These are phyloP conservation scores for Anthoceros angustus DNA, from an alignment of 225 moss, liverwort and hornwort genomes.

Conservation along the genomic window DNA sequence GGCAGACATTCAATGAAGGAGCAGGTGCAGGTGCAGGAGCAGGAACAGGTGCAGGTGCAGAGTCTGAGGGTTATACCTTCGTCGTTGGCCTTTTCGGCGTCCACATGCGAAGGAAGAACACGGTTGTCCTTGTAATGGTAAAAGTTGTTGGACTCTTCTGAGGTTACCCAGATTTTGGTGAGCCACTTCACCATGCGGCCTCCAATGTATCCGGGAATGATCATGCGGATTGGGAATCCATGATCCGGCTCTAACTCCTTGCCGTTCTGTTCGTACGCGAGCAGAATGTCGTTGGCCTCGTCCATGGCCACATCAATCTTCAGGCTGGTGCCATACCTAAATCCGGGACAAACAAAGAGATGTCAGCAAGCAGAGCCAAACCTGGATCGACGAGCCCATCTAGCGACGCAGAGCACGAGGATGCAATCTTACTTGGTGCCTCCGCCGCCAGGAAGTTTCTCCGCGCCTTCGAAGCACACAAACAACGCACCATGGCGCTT, in stretches of 20 bases:
- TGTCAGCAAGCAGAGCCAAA: neutral
- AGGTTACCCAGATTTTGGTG: constrained; percentile 50
- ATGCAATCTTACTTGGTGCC: constrained; percentile 33
- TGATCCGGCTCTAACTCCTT: constrained; percentile 59
- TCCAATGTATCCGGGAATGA: constrained; percentile 81
- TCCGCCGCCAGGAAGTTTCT: constrained; percentile 35
- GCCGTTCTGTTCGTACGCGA: constrained; percentile 79
- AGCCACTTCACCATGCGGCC: constrained; percentile 99
- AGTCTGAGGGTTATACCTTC: constrained; percentile 30
- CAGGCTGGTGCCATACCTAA: constrained; percentile 77
- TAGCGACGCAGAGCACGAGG: neutral
- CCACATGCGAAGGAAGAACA: constrained; percentile 73
- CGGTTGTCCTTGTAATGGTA: constrained; percentile 96
- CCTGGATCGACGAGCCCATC: neutral
- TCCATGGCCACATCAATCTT: constrained; percentile 45
- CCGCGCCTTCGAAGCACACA: constrained; percentile 90
- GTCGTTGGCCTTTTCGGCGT: constrained; percentile 75
- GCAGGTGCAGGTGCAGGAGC: neutral
- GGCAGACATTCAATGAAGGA: neutral
- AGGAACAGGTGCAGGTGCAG: neutral
- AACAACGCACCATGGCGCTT: constrained; percentile 47
- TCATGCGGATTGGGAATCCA: constrained; percentile 64
- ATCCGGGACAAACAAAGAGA: constrained; percentile 25
- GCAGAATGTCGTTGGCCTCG: constrained; percentile 40
- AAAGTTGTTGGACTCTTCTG: constrained; percentile 63